Percentiles rank a stretch among this genome's conserved stretches.
Conservation (phyloP, 371 early-diverging fungal species). For the Mucor racemosus region DNA sequence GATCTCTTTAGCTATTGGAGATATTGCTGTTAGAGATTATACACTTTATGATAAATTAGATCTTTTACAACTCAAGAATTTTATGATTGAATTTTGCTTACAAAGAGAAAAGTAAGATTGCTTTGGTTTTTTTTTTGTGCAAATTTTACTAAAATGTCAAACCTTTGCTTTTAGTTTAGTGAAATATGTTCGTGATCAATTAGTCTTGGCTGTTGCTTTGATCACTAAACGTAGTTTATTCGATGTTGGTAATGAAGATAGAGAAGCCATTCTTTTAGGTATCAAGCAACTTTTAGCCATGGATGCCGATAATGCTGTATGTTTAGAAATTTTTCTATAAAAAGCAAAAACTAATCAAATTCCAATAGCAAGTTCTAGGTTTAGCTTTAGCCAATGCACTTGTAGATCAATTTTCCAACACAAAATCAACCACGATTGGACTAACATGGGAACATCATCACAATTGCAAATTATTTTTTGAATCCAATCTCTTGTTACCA, state of each 20-base stretch:
- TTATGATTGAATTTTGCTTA: constrained; percentile 62
- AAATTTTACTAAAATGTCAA: background rate
- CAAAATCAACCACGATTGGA: constrained; percentile 62
- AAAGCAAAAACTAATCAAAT: background rate
- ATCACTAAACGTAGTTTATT: constrained; percentile 72
- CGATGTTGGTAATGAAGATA: constrained; percentile 58
- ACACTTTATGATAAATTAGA: constrained; percentile 56
- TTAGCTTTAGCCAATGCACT: constrained; percentile 61
- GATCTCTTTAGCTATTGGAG: constrained; percentile 61
- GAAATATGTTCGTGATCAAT: constrained; percentile 54
- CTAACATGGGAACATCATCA: constrained; percentile 73
- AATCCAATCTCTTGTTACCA: constrained; percentile 46
- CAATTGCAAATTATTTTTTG: constrained; percentile 68
- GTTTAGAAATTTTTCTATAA: background rate
- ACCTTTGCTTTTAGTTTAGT: constrained; percentile 31
- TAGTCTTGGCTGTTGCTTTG: constrained; percentile 57
- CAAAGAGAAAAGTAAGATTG: constrained; percentile 41
- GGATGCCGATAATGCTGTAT: constrained; percentile 49
- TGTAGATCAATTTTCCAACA: constrained; percentile 71
- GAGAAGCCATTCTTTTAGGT: constrained; percentile 55
- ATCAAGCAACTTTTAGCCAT: constrained; percentile 58
- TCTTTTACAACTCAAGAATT: constrained; percentile 56
- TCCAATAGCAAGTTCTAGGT: constrained; percentile 51
- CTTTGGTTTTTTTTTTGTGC: background rate
- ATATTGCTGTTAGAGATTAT: constrained; percentile 65